These are phyloP conservation scores for Exserohilum rostratum DNA, from an alignment of 2,329 filamentous ascomycete genomes.

Conservation along the genomic window DNA sequence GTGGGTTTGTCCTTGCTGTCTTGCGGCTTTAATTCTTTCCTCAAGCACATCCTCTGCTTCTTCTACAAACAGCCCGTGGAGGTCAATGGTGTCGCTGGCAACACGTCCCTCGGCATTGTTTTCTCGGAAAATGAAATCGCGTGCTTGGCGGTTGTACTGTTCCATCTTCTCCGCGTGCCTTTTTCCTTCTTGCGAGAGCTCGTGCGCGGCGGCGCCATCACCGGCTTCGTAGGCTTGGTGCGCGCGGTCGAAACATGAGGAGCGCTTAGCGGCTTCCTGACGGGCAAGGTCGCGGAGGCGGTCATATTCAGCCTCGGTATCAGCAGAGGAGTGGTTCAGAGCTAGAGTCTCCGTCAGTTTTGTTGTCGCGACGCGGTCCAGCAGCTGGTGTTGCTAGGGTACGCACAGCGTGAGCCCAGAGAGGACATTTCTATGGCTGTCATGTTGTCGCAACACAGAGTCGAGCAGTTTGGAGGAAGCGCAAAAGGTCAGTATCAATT, in stretches of 20 bases:
- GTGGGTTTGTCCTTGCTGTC: slow-evolving; percentile 74
- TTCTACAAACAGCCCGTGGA: slow-evolving; percentile 93
- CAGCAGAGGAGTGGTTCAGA: slow-evolving; percentile 43
- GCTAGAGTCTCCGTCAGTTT: slow-evolving; percentile 25
- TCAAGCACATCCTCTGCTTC: slow-evolving; percentile 92
- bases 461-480: slow-evolving; percentile 3
- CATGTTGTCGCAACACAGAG: slow-evolving; percentile 27
- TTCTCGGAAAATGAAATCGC: slow-evolving; percentile 92
- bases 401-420: slow-evolving; percentile 46
- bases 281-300: slow-evolving; percentile 83
- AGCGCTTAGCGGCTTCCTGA: slow-evolving; percentile 78
- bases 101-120: slow-evolving; percentile 84
- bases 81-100: slow-evolving; percentile 81
- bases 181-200: slow-evolving; percentile 85
- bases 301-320: slow-evolving; percentile 83
- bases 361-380: background rate
- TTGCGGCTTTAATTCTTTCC: slow-evolving; percentile 80
- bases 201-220: slow-evolving; percentile 82
- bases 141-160: slow-evolving; percentile 86
- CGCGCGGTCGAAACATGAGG: slow-evolving; percentile 70
- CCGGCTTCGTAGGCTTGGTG: slow-evolving; percentile 82
- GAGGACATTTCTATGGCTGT: slow-evolving; percentile 43
- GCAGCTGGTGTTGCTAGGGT: background rate
- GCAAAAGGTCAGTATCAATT: slow-evolving; percentile 13
- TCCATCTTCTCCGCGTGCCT: slow-evolving; percentile 83